phyloP scores from a whole-genome alignment of 2,329 filamentous ascomycete genomes.

The Diaporthe capsici region DNA sequence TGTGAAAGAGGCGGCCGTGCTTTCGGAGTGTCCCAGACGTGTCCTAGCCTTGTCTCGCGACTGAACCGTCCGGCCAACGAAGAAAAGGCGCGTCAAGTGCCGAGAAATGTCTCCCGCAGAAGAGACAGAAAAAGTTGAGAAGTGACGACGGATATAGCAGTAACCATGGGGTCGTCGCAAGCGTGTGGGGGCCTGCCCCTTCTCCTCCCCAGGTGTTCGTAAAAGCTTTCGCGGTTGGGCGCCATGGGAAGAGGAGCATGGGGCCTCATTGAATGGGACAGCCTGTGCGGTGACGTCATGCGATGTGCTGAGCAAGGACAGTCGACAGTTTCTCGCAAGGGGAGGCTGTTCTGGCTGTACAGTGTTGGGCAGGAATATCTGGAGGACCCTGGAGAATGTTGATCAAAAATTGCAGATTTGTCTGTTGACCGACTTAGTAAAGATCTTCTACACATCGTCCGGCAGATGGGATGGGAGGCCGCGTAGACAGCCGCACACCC shows the following conservation, averaged over 20 bases:
- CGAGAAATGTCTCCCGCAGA: neutral
- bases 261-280: neutral
- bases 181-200: neutral
- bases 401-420: neutral
- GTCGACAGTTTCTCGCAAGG: neutral
- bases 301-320: neutral
- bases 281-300: conserved; percentile 27
- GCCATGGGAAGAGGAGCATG: neutral
- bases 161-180: neutral
- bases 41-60: conserved; percentile 13
- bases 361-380: conserved; percentile 4
- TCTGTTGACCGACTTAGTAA: neutral
- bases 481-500: neutral
- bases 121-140: conserved; percentile 5
- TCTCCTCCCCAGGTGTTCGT: neutral
- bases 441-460: neutral
- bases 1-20: neutral
- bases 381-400: neutral
- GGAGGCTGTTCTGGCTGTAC: neutral
- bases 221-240: conserved; percentile 4
- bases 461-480: neutral
- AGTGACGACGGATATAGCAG: neutral
- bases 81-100: neutral
- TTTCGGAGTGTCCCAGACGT: neutral
- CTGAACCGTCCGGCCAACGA: neutral